A percentile compares a stretch with the other conserved stretches of the same genome.
Conservation (phyloP, 768 basidiomycete genomes). For the Rhodosporidiobolus sp. region DNA sequence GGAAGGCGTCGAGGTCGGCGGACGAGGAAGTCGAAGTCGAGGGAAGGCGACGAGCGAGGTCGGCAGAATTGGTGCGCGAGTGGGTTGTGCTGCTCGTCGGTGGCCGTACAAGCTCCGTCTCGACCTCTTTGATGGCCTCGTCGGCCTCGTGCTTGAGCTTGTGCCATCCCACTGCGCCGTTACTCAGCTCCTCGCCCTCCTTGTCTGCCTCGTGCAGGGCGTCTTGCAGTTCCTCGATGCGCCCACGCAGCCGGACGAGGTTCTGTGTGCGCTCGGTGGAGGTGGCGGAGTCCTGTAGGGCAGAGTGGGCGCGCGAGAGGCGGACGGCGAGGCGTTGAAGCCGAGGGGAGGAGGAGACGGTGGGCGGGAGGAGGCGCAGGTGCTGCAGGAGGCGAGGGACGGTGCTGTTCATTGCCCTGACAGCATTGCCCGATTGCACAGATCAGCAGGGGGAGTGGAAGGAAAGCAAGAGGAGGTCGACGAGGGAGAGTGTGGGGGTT, state of each 20-base stretch:
- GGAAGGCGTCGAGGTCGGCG: slow-evolving; percentile 8
- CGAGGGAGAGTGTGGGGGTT: too few species aligned
- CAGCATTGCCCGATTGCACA: background rate
- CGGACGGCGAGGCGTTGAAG: slow-evolving; percentile 1
- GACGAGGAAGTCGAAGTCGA: background rate
- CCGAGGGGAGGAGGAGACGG: background rate
- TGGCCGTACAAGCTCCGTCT: background rate
- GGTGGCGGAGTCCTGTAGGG: too few species aligned
- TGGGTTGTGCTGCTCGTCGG: background rate
- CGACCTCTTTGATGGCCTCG: background rate
- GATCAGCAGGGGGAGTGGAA: too few species aligned
- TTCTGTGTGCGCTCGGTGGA: background rate
- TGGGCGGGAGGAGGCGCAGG: background rate
- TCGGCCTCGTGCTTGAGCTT: background rate
- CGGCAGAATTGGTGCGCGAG: background rate
- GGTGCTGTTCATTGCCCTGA: background rate
- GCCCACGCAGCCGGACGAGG: background rate
- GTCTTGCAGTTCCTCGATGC: background rate
- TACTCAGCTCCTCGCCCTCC: too few species aligned
- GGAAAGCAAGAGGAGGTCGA: background rate
- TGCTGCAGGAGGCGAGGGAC: background rate
- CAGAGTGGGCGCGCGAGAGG: background rate
- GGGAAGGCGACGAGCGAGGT: background rate
- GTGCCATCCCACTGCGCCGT: background rate
- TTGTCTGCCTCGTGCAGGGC: background rate